Evolutionary conservation across 805 yeast genomes (phyloP).

Genomic region (Nakazawaea wyomingensis): DNA sequence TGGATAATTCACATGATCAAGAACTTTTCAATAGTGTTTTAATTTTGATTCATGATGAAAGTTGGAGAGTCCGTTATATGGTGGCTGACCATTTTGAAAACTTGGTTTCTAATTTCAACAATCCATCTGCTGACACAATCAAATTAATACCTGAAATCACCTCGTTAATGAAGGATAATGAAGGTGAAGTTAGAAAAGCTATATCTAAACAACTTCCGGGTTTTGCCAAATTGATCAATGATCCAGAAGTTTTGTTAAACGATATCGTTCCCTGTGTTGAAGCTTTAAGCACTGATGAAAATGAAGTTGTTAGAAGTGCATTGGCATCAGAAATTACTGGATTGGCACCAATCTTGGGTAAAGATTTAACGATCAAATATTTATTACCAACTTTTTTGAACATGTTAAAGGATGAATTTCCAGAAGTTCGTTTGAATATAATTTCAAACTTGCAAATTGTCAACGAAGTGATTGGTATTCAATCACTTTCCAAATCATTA

Average conservation of each 20-base stretch:
- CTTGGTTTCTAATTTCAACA: constrained; percentile 61
- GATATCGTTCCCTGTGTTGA: constrained; percentile 81
- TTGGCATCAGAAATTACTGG: constrained; percentile 85
- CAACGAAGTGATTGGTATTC: constrained; percentile 92
- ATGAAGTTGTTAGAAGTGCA: constrained; percentile 90
- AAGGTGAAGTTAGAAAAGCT: constrained; percentile 96
- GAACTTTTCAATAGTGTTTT: constrained; percentile 63
- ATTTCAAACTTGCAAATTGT: constrained; percentile 89
- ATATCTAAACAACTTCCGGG: constrained; percentile 87
- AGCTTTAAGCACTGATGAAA: constrained; percentile 81
- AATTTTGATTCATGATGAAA: constrained; percentile 75
- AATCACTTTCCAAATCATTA: constrained; percentile 75
- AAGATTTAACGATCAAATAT: constrained; percentile 75
- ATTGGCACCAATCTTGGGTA: constrained; percentile 79
- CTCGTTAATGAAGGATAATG: constrained; percentile 79
- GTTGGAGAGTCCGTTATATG: constrained; percentile 98
- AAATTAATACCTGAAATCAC: constrained; percentile 68
- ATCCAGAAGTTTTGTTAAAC: constrained; percentile 43
- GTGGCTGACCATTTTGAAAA: constrained; percentile 90
- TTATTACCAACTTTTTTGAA: constrained; percentile 82
- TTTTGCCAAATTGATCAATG: constrained; percentile 48
- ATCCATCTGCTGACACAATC: constrained; percentile 47
- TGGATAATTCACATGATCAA: constrained; percentile 53
- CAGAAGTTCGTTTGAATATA: constrained; percentile 92
- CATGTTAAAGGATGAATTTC: constrained; percentile 95